Evolutionary conservation across 169 alveolate genomes (phyloP), one percentile per base, ranked within the genome.

Genomic region (Plasmodium billcollinsi): DNA sequence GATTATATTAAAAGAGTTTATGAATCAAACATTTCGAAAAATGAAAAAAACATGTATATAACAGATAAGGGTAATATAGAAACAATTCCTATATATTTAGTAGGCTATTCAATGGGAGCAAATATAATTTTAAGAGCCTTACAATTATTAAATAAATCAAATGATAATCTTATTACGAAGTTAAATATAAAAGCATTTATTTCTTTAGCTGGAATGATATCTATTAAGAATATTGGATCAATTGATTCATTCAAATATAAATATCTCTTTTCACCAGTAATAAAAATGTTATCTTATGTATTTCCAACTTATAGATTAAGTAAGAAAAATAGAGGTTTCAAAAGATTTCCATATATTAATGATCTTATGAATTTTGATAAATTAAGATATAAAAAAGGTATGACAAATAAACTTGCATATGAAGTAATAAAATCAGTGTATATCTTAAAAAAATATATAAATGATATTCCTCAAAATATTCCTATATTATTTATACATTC

Each of bases 401-500:
- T 69, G 47, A 69, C 75, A 39, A 69, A 58, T 69, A 69, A 58
- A 69, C 47, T 69, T 69, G 75, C 43, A 39, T 39, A 21, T 69
- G 62, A 43, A 11, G 11, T 69, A 4, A 12, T 69, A 43, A 43
- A 69, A 69, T 52, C 75, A 69, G 47, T 69, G 75, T 12, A 11
- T 12, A 69, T 18, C 24, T 69, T 69, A 43, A 58, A 69, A n/a
- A 69, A 58, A 69, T 21, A 69, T 39, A 43, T 43, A 50, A n/a
- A 15, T n/a, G 24, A 43, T 39, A 69, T 69, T 11, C 75, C 75
- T 43, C 9, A 69, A 12, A 58, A 69, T 11, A 43, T 69, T 69
- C 75, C 75, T 49, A 69, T 69, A 14, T 21, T 69, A 49, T 69
- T 69, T 69, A 69, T 69, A 20, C 62, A 69, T 69, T 69, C 62